phyloP scores from a whole-genome alignment of 768 basidiomycete genomes.

The Trametes gibbosa region DNA sequence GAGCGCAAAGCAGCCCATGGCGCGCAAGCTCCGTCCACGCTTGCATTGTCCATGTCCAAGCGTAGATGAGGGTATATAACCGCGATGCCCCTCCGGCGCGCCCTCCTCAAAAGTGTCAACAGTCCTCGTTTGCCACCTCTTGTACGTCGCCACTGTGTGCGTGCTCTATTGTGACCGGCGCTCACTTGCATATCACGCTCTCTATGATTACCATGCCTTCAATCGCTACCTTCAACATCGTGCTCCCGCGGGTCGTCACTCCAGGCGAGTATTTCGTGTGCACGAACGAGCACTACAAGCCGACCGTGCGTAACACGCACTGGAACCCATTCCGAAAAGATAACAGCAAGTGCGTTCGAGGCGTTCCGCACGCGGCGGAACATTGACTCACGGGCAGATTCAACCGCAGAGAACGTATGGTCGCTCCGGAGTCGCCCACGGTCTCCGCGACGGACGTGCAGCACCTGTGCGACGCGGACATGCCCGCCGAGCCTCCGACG shows the following conservation, averaged over 20 bases:
- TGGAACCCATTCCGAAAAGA: not conserved
- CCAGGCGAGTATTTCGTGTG: slow-evolving; percentile 11
- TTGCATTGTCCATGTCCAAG: not conserved
- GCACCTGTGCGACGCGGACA: too few species aligned
- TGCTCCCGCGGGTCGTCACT: not conserved
- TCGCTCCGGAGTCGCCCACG: too few species aligned
- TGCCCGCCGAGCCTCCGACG: too few species aligned
- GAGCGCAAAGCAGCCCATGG: too few species aligned
- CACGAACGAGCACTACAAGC: not conserved
- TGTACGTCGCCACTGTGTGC: not conserved
- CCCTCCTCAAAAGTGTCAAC: not conserved
- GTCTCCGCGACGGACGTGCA: too few species aligned
- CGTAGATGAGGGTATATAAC: not conserved
- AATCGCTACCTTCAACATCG: not conserved
- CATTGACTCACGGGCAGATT: not conserved
- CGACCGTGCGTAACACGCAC: not conserved
- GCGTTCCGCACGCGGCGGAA: not conserved
- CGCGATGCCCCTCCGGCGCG: not conserved
- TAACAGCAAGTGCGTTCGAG: not conserved
- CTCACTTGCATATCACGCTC: not conserved
- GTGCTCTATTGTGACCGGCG: not conserved
- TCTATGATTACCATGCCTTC: not conserved
- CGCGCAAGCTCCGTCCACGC: too few species aligned
- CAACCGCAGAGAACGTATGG: too few species aligned
- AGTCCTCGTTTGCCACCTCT: not conserved